phyloP scores from a whole-genome alignment of 202 grass and related monocot species.

The Musa balbisiana region DNA sequence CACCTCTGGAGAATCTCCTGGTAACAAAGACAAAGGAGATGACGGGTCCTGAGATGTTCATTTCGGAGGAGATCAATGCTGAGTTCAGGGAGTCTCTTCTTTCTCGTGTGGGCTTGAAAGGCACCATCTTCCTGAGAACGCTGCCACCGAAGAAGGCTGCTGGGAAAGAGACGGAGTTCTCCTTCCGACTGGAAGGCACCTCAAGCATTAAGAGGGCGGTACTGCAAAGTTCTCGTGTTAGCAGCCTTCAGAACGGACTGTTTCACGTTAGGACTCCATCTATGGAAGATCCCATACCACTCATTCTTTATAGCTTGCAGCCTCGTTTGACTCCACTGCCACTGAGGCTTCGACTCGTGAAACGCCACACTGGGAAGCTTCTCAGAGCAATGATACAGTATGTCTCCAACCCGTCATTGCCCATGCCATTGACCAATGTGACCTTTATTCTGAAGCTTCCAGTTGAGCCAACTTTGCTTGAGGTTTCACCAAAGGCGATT shows the following conservation, averaged over 20 bases:
- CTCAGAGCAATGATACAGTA: constrained; percentile 96
- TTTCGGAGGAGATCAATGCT: constrained; percentile 77
- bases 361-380: constrained; percentile 79
- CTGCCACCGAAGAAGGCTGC: constrained; percentile 65
- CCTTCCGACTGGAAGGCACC: constrained; percentile 85
- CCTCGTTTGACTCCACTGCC: constrained; percentile 73
- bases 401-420: constrained; percentile 65
- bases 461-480: constrained; percentile 71
- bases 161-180: constrained; percentile 90
- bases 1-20: constrained; percentile 60
- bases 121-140: constrained; percentile 71
- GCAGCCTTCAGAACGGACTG: constrained; percentile 63
- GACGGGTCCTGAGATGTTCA: constrained; percentile 77
- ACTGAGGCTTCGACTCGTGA: constrained; percentile 78
- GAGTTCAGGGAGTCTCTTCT: constrained; percentile 91
- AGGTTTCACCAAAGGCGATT: constrained; percentile 83
- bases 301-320: constrained; percentile 78
- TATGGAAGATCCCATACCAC: constrained; percentile 75
- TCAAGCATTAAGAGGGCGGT: constrained; percentile 78
- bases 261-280: constrained; percentile 76
- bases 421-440: constrained; percentile 65
- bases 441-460: constrained; percentile 84
- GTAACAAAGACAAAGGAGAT: constrained; percentile 60
- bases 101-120: constrained; percentile 67
- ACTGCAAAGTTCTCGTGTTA: constrained; percentile 59